phyloP scores from a whole-genome alignment of 768 basidiomycete species.

The Phanerochaete carnosa region DNA sequence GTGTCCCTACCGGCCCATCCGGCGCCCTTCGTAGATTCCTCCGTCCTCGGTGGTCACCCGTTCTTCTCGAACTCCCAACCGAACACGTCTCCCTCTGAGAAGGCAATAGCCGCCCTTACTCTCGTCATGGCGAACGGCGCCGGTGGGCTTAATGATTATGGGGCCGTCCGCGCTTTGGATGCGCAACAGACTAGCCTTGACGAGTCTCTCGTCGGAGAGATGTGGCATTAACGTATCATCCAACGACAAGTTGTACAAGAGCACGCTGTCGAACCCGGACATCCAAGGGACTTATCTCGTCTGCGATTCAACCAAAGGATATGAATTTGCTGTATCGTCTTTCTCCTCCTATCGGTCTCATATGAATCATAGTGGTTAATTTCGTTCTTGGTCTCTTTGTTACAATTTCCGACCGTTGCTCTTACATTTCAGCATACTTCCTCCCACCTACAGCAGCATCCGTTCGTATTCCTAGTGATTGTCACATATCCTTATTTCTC shows the following conservation, averaged over 20 bases:
- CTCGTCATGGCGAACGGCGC: slow-evolving; percentile 65
- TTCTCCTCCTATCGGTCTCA: not conserved
- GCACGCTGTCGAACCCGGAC: not conserved
- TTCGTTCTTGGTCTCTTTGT: not conserved
- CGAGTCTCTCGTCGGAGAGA: slow-evolving; percentile 50
- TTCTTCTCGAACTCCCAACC: slow-evolving; percentile 8
- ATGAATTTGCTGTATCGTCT: slow-evolving; percentile 4
- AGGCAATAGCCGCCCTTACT: slow-evolving; percentile 55
- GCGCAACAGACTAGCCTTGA: slow-evolving; percentile 28
- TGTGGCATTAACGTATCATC: slow-evolving; percentile 43
- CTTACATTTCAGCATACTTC: slow-evolving; percentile 5
- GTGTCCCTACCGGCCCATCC: slow-evolving; percentile 32
- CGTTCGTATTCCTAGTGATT: not conserved
- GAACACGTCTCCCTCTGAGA: slow-evolving; percentile 50
- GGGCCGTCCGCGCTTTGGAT: slow-evolving; percentile 41
- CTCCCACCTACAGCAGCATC: not conserved
- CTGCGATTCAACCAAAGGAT: not conserved
- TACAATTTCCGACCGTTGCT: not conserved
- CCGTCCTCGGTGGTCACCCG: not conserved
- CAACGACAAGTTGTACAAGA: not conserved
- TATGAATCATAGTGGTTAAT: not conserved
- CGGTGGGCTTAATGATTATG: slow-evolving; percentile 56
- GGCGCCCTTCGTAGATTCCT: slow-evolving; percentile 1
- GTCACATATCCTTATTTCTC: not conserved
- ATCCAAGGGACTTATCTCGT: not conserved